Evolutionary conservation across 2,329 filamentous ascomycete genomes (phyloP), one percentile per base, ranked within the genome.

Genomic region (Ascochyta rabiei): DNA sequence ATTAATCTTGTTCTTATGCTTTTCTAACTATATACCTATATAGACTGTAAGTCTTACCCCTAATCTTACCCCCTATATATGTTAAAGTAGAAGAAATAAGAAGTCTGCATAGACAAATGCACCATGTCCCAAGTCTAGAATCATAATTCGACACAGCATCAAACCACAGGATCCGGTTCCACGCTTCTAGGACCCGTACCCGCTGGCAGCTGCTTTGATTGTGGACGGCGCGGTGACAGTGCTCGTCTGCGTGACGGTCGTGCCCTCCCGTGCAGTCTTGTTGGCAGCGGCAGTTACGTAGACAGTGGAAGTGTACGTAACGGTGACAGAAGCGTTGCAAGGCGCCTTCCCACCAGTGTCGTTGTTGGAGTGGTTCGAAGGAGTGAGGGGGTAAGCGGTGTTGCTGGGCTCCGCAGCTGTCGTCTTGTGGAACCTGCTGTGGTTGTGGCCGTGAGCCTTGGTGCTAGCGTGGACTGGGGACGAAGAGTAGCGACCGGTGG

Each of bases 241-340:
- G 10, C 63, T 62, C 2, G 61, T 67, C 35, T 66, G 45, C 2
- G 67, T 72, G 5, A 71, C 31, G 5, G 65, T 70, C 33, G 58
- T 58, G 24, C 43, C 52, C 6, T 48, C 23, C 16, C 40, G 56
- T 1, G 62, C 57, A 1, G 48, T 51, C 23, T 51, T 49, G 39
- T 47, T 43, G 15, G 43, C 52, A 6, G 57, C 52, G 23, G 60
- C 61, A 35, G 66, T 69, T 8, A 69, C 60, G 30, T 62, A 63
- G 47, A 69, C 49, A 18, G 68, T 71, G 12, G 67, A 67, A 1
- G 68, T 71, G 48, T 69, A 54, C 4, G 68, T 71, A 5, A 72
- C 56, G 19, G 61, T 63, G 15, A 66, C 56, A 4, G 65, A 63
- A 1, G 58, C 51, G 38, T 61, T 60, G 63, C 69, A 69, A 21